Evolutionary conservation across 176 grass and related monocot species (phyloP).

Genomic region (Echinochloa phyllopogon): DNA sequence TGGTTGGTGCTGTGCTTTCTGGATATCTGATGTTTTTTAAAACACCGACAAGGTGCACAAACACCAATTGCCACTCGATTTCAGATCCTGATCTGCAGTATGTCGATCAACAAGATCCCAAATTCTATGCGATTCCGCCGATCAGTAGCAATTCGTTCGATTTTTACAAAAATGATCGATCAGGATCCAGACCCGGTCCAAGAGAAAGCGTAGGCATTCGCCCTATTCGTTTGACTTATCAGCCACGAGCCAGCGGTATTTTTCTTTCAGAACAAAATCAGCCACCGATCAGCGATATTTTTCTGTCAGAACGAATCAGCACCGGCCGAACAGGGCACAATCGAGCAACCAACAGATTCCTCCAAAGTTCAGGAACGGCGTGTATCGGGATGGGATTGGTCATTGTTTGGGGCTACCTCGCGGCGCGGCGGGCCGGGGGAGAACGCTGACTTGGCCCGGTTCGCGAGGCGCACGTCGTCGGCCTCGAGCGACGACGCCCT

Average conservation of each 20-base stretch:
- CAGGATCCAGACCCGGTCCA: not conserved
- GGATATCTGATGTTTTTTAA: not conserved
- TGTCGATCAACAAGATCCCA: not conserved
- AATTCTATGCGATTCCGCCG: not conserved
- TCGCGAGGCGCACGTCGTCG: slow-evolving; percentile 65
- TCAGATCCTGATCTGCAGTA: not conserved
- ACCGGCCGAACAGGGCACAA: too few species aligned
- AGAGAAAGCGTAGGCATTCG: not conserved
- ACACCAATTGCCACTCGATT: not conserved
- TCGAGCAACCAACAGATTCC: not conserved
- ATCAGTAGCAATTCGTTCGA: not conserved
- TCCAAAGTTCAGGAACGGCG: not conserved
- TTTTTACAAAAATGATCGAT: not conserved
- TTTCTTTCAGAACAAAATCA: too few species aligned
- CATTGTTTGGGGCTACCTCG: slow-evolving; percentile 44
- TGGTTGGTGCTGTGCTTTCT: not conserved
- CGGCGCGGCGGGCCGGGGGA: slow-evolving; percentile 54
- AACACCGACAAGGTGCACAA: not conserved
- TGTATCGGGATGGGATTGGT: not conserved
- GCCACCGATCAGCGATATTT: too few species aligned
- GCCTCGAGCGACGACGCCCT: slow-evolving; percentile 48
- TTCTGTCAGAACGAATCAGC: too few species aligned
- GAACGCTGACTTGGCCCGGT: slow-evolving; percentile 59
- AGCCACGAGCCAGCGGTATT: too few species aligned
- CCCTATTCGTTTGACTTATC: too few species aligned